Base-by-base conservation (phyloP, 2,329 filamentous ascomycete species). In the Xylaria hypoxylon region DNA sequence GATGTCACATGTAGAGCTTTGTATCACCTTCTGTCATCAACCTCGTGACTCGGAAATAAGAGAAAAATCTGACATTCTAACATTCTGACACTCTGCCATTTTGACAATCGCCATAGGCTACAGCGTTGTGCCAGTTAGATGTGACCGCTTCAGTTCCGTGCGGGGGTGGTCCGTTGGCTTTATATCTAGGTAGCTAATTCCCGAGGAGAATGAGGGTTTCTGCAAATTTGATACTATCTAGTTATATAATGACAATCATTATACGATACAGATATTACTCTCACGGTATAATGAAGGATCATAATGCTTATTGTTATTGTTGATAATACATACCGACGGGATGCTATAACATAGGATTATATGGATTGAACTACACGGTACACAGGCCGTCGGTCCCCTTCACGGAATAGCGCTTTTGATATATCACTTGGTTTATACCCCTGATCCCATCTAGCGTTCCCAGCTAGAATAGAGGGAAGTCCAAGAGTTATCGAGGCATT, bases 271-370 rank as follows among this genome's bases (percentile, higher is more conserved):
- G 31, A 31, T 51, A 50, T 26, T 35, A 24, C 26, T 17, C 24
- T 53, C 24, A 28, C 28, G 15, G 56, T 31, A 55, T 55, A 64
- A 38, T 15, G 24, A 17, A 42, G 58, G 4, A 51, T 51, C 35
- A 19, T 51, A 59, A 31, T 13, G 7, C 28, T 24, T 24, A 35
- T 13, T 24, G 44, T 8, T 31, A 53, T 31, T 53, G 50, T 17
- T 51, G n/a, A 35, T 42, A 10, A 28, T 45, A 33, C 17, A 58
- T 65, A 51, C 8, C 3, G 13, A 31, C 28, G n/a, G 24, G 7
- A 55, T 58, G 26, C 35, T 55, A 58, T 50, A 5, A 3, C 47
- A 56, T 56, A 51, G 8, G 19, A n/a, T 31, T 13, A 47, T 48
- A n/a, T 15, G 22, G 24, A 11, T 47, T 33, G 19, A 59, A 42